These are phyloP conservation scores for Torulaspora franciscae DNA, from an alignment of 805 yeast species.

Conservation along the genomic window DNA sequence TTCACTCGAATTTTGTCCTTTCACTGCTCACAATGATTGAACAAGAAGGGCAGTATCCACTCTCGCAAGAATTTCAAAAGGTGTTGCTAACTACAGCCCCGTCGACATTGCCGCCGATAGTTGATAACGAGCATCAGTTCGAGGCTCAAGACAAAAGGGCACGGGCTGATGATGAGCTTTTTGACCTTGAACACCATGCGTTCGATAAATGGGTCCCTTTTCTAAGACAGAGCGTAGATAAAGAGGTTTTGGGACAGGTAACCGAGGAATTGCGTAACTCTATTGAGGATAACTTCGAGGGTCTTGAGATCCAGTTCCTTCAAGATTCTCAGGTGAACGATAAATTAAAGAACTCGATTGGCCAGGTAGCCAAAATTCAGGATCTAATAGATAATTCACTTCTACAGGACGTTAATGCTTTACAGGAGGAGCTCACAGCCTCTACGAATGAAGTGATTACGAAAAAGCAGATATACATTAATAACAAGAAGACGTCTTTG, in stretches of 20 bases:
- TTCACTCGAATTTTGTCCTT: not conserved
- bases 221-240: slow-evolving; percentile 28
- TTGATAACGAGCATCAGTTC: slow-evolving; percentile 6
- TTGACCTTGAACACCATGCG: slow-evolving; percentile 27
- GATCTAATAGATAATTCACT: slow-evolving; percentile 49
- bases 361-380: slow-evolving; percentile 58
- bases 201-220: slow-evolving; percentile 36
- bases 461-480: slow-evolving; percentile 55
- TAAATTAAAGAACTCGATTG: slow-evolving; percentile 46
- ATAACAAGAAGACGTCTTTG: slow-evolving; percentile 55
- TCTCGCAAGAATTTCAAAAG: slow-evolving; percentile 32
- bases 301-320: slow-evolving; percentile 29
- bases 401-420: slow-evolving; percentile 47
- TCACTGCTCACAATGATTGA: slow-evolving; percentile 20
- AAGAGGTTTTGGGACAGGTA: slow-evolving; percentile 20
- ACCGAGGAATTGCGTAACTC: slow-evolving; percentile 32
- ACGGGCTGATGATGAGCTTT: slow-evolving; percentile 17
- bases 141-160: not conserved
- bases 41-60: slow-evolving; percentile 23
- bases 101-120: slow-evolving; percentile 12
- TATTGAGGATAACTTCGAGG: slow-evolving; percentile 35
- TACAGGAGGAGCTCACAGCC: slow-evolving; percentile 54
- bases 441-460: slow-evolving; percentile 64
- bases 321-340: slow-evolving; percentile 36
- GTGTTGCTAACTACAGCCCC: slow-evolving; percentile 24